Evolutionary conservation across 306 rosid genomes (phyloP), one percentile per base, ranked within the genome.

Genomic region (Cucurbita pepo): DNA sequence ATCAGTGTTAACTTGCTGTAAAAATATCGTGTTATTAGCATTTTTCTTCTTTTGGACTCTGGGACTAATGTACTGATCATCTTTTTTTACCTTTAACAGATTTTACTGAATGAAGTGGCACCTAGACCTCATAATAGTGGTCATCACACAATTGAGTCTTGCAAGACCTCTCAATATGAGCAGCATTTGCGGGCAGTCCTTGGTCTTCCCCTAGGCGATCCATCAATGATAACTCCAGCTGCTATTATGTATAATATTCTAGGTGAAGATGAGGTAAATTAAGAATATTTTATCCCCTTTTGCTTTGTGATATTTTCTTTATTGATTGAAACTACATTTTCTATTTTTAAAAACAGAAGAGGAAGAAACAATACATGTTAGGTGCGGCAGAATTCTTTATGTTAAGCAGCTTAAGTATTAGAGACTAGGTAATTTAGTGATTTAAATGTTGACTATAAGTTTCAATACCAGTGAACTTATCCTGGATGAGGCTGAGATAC

Each of bases 41-140:
- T 66, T 3, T 63, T 56, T 55, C 19, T 11, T 55, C 44, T 56
- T 71, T 25, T 67, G 56, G 41, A 67, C 41, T 67, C 12, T 6
- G 72, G 56, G 56, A 47, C 41, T 67, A 67, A 67, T 67, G 55
- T 22, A 47, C 72, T 66, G 22, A 55, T 44, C 9, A 43, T 19
- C 19, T 21, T 41, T 45, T 66, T 65, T n/a, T 64, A 64, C 54
- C 74, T 70, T 79, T 62, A 70, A 70, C 88, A 94, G 96, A 91
- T 94, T 86, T 80, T 94, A 77, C 77, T 94, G 61, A 91, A 94
- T 84, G 99, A 94, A 88, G 97, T 94, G 41, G 99, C 96, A 7
- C 96, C 92, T 75, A 87, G 97, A 77, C 96, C 97, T 77, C 99
- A 94, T 78, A 94, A 91, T 77, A 94, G 97, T n/a, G 97, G 99